These are phyloP conservation scores for Sphagnum fallax DNA, from an alignment of 228 moss, liverwort and hornwort species.

Conservation along the genomic window DNA sequence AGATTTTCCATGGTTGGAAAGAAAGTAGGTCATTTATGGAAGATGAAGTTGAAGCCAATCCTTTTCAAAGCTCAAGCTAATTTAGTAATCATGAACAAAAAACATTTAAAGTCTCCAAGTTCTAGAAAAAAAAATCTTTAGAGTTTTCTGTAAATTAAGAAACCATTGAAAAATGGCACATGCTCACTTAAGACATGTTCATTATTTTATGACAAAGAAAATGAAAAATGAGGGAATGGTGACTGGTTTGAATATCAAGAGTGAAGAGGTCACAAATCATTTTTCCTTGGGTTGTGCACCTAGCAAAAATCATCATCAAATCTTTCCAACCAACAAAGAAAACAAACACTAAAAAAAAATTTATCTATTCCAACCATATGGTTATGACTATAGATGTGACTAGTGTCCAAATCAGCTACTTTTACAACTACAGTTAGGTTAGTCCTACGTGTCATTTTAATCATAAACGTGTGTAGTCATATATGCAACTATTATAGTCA, in stretches of 20 bases:
- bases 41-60: not conserved
- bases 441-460: too few relatives aligned
- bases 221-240: not conserved
- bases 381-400: not conserved
- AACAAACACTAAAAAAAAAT: not conserved
- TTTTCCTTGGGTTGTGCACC: not conserved
- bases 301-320: not conserved
- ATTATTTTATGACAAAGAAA: not conserved
- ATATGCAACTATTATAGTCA: too few relatives aligned
- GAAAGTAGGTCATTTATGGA: not conserved
- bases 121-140: too few relatives aligned
- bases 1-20: not conserved
- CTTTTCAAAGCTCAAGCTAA: not conserved
- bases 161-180: not conserved
- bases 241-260: not conserved
- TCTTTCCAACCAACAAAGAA: not conserved
- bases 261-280: not conserved
- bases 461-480: too few relatives aligned
- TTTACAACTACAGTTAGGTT: too few relatives aligned
- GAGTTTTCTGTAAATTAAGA: too few relatives aligned
- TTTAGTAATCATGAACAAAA: not conserved
- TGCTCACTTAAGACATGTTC: not conserved
- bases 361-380: not conserved
- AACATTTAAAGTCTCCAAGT: not conserved
- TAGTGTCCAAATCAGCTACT: too few relatives aligned